Evolutionary conservation across 2,329 filamentous ascomycete genomes (phyloP).

Genomic region (Pseudogymnoascus sp.): DNA sequence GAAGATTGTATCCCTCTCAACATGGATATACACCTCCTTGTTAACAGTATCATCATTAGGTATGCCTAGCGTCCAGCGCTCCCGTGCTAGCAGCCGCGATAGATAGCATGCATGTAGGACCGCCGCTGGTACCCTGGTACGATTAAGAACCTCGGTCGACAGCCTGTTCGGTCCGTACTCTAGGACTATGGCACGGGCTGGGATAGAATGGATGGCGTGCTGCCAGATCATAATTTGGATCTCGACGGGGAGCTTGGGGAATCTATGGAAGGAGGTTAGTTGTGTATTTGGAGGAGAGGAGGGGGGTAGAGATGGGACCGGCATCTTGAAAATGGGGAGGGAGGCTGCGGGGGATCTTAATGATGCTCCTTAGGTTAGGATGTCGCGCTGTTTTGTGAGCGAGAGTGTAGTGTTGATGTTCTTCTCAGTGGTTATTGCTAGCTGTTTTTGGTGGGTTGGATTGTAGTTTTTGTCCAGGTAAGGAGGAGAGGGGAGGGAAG

Average conservation of each 20-base stretch:
- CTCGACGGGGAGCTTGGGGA: neutral
- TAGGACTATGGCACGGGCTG: neutral
- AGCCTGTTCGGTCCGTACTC: no score
- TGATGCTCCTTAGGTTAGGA: neutral
- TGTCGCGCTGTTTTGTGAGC: neutral
- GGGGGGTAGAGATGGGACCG: no score
- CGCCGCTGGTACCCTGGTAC: neutral
- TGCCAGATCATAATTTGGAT: neutral
- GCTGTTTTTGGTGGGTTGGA: no score
- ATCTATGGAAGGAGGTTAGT: neutral
- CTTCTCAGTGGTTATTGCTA: no score
- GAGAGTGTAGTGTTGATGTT: neutral
- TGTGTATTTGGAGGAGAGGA: neutral
- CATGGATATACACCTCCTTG: neutral
- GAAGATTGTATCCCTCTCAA: no score
- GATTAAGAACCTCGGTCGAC: no score
- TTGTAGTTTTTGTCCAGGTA: neutral
- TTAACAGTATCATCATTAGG: neutral
- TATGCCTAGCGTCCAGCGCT: neutral
- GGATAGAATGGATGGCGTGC: neutral
- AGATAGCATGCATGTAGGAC: neutral
- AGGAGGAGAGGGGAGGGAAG: neutral
- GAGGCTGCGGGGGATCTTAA: no score
- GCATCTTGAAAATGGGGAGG: no score
- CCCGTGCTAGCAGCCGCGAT: neutral